Evolutionary conservation across 768 basidiomycete species (phyloP).

Genomic region (Naganishia kalamii): DNA sequence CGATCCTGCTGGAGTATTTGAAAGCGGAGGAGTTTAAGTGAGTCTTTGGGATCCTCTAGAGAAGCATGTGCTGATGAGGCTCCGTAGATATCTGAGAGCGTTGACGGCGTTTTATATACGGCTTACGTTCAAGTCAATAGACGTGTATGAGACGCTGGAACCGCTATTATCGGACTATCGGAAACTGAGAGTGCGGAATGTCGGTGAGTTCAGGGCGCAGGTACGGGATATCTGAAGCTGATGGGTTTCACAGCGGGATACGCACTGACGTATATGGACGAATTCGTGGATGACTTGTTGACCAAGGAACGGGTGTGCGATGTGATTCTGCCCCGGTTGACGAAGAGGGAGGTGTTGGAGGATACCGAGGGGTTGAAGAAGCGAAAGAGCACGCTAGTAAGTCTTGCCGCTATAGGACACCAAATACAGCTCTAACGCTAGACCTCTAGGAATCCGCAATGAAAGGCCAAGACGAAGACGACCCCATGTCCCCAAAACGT

Average conservation of each 20-base stretch:
- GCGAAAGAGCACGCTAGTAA: constrained; percentile 72
- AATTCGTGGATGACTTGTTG: constrained; percentile 77
- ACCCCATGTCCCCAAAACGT: neutral
- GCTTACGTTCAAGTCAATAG: constrained; percentile 82
- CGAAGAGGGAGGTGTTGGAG: constrained; percentile 77
- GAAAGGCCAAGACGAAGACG: constrained; percentile 1
- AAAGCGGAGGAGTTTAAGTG: constrained; percentile 98
- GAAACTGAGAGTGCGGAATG: constrained; percentile 73
- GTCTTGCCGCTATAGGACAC: constrained; percentile 8
- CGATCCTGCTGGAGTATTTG: constrained; percentile 90
- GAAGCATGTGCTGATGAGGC: too few relatives aligned
- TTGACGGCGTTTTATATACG: constrained; percentile 89
- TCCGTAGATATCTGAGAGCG: constrained; percentile 86
- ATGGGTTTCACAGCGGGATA: constrained; percentile 62
- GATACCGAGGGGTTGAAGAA: constrained; percentile 85
- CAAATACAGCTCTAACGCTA: neutral
- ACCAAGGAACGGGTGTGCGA: constrained; percentile 91
- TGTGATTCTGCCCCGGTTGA: constrained; percentile 84
- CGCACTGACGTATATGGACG: constrained; percentile 78
- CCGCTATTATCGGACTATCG: constrained; percentile 89
- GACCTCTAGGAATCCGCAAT: constrained; percentile 13
- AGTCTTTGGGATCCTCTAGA: too few relatives aligned
- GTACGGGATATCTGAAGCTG: neutral
- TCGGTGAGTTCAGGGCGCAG: constrained; percentile 55
- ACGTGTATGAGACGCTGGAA: constrained; percentile 88